Conservation (phyloP, 2,329 filamentous ascomycete genomes). For the Fusarium denticulatum region DNA sequence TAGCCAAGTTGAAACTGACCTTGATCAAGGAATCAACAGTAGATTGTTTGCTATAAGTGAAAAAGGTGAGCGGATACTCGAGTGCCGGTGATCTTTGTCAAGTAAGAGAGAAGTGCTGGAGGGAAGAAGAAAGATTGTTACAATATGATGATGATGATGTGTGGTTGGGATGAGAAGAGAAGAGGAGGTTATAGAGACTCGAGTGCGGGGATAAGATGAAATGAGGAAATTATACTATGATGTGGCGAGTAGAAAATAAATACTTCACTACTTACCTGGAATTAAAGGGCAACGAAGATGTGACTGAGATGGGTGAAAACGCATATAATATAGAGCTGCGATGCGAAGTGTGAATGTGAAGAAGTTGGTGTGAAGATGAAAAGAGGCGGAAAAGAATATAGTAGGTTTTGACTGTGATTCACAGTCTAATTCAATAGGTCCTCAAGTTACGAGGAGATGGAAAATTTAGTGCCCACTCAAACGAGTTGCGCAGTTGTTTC, state of each 20-base stretch:
- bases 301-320: background rate
- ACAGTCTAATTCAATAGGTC: background rate
- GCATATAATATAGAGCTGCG: background rate
- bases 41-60: background rate
- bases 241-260: background rate
- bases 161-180: background rate
- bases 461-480: background rate
- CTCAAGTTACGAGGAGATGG: background rate
- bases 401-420: constrained; percentile 19
- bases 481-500: constrained; percentile 7
- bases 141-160: background rate
- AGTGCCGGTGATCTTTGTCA: background rate
- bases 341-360: constrained; percentile 5
- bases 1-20: constrained; percentile 4
- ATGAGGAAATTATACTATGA: background rate
- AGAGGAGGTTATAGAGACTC: background rate
- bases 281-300: background rate
- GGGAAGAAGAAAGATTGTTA: background rate
- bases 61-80: background rate
- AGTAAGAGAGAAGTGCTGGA: background rate
- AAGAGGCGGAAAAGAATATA: background rate
- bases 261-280: background rate
- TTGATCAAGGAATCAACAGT: background rate
- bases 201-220: background rate
- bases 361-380: constrained; percentile 7